A percentile compares a stretch with the other conserved stretches of the same genome.
phyloP scores from a whole-genome alignment of 164 flowering plant genomes.

The Aristolochia californica region DNA sequence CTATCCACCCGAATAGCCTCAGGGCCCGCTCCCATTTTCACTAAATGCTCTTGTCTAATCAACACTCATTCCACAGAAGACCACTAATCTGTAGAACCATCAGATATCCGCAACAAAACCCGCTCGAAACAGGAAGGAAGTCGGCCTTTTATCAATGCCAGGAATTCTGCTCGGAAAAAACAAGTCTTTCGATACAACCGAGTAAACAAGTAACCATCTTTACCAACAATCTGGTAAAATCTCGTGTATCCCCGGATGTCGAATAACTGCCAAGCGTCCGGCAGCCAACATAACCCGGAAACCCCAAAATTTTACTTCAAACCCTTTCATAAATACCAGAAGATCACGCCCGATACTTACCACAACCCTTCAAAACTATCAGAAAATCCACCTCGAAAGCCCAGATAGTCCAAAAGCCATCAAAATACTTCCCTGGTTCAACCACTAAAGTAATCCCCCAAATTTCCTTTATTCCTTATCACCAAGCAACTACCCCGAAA shows the following conservation, averaged over 20 bases:
- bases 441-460: too few species aligned
- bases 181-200: neutral
- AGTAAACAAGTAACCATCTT: neutral
- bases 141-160: neutral
- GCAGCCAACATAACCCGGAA: neutral
- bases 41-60: neutral
- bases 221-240: neutral
- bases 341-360: neutral
- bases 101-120: conserved; percentile 7
- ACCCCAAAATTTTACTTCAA: neutral
- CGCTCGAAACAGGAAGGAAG: conserved; percentile 12
- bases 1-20: conserved; percentile 16
- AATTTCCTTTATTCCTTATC: too few species aligned
- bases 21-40: conserved; percentile 23
- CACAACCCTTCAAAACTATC: neutral
- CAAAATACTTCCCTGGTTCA: too few species aligned
- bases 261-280: neutral
- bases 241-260: neutral
- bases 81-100: conserved; percentile 3
- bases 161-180: neutral
- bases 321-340: neutral
- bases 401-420: neutral
- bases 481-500: neutral
- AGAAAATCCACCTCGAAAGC: neutral
- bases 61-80: conserved; percentile 12